A percentile compares a stretch with the other conserved stretches of the same genome.
Evolutionary conservation across 2,329 filamentous ascomycete genomes (phyloP).

Genomic region (Podosphaera fusca): DNA sequence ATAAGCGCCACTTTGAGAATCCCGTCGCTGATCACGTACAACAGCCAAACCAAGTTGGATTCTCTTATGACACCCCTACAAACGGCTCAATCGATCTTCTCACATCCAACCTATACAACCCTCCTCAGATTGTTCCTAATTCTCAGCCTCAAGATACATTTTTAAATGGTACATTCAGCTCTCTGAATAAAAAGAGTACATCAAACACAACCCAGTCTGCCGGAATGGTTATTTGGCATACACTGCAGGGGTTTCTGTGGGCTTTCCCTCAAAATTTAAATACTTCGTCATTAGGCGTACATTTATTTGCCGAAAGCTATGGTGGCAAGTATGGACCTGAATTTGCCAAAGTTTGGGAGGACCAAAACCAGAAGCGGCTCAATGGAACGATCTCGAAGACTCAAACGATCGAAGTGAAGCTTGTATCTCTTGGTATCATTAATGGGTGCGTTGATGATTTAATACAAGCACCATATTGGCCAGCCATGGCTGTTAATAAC

Average conservation of each 20-base stretch:
- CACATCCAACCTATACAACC: constrained; percentile 19
- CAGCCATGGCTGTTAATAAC: constrained; percentile 36
- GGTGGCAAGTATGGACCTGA: constrained; percentile 46
- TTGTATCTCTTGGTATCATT: constrained; percentile 43
- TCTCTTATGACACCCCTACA: constrained; percentile 40
- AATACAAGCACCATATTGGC: constrained; percentile 33
- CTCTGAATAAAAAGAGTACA: constrained; percentile 21
- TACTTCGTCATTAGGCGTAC: constrained; percentile 30
- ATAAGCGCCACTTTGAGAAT: background rate
- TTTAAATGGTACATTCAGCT: constrained; percentile 42
- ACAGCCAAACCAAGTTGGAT: constrained; percentile 46
- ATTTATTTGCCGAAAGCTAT: constrained; percentile 47
- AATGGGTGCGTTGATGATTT: constrained; percentile 47
- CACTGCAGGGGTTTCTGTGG: constrained; percentile 33
- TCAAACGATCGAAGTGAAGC: constrained; percentile 32
- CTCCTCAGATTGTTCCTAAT: constrained; percentile 16
- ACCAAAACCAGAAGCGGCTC: constrained; percentile 35
- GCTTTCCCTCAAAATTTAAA: constrained; percentile 35
- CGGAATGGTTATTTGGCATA: constrained; percentile 33
- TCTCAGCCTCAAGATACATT: constrained; percentile 17
- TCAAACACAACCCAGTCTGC: constrained; percentile 28
- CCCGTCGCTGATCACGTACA: constrained; percentile 13
- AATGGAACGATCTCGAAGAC: constrained; percentile 26
- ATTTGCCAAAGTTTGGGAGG: constrained; percentile 33
- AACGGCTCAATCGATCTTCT: constrained; percentile 34